Percentiles rank a stretch among this genome's conserved stretches.
Evolutionary conservation across 805 yeast genomes (phyloP).

Genomic region (Sungouiella thailandica): DNA sequence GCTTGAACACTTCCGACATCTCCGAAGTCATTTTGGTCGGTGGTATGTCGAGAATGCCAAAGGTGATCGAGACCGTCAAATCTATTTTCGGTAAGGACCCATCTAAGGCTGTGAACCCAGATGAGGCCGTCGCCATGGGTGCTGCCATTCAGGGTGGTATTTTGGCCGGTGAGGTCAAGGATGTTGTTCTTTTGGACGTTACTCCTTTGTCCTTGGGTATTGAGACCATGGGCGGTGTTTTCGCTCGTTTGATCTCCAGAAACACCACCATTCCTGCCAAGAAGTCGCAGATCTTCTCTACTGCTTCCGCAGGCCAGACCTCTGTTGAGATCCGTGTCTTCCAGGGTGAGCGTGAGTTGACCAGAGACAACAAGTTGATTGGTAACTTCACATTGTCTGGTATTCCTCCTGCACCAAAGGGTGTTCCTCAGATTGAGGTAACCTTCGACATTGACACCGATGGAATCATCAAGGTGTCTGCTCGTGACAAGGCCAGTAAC

Average conservation of each 20-base stretch:
- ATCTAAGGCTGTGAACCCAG: constrained; percentile 90
- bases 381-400: constrained; percentile 96
- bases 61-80: constrained; percentile 74
- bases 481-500: constrained; percentile 88
- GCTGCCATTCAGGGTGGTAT: constrained; percentile 99
- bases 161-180: constrained; percentile 90
- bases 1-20: constrained; percentile 56
- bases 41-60: constrained; percentile 92
- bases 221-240: constrained; percentile 97
- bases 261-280: constrained; percentile 96
- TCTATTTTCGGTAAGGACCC: constrained; percentile 77
- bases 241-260: constrained; percentile 85
- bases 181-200: constrained; percentile 83
- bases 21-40: constrained; percentile 83
- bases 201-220: constrained; percentile 91
- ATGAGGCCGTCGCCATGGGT: constrained; percentile 92
- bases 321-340: constrained; percentile 95
- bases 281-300: constrained; percentile 91
- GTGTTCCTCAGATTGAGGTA: constrained; percentile 92
- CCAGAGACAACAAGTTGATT: constrained; percentile 94
- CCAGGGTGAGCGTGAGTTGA: constrained; percentile 99
- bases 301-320: constrained; percentile 95
- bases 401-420: constrained; percentile 94
- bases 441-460: constrained; percentile 96
- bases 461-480: constrained; percentile 94